Conservation (phyloP, 2,329 filamentous ascomycete genomes). For the Microdochium bolleyi region DNA sequence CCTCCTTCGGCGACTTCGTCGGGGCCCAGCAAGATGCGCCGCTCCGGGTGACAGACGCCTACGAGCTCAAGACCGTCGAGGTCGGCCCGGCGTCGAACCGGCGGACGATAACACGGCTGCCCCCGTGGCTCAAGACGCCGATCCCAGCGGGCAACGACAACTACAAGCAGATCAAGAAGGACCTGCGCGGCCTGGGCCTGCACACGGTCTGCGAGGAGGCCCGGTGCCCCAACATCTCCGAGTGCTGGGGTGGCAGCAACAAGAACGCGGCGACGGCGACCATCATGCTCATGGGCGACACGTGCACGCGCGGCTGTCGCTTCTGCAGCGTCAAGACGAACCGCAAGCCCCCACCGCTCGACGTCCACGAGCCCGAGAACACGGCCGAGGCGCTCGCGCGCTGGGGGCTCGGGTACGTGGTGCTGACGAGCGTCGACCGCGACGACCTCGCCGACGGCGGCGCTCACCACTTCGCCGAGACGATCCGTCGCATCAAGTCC, state of each 20-base stretch:
- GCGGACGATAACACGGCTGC: conserved; percentile 65
- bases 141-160: conserved; percentile 75
- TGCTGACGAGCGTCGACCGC: conserved; percentile 86
- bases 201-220: conserved; percentile 98
- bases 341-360: conserved; percentile 66
- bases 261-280: conserved; percentile 91
- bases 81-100: conserved; percentile 57
- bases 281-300: conserved; percentile 99
- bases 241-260: conserved; percentile 90
- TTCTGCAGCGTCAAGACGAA: conserved; percentile 97
- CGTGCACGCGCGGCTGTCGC: conserved; percentile 89
- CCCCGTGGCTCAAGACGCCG: conserved; percentile 92
- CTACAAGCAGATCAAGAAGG: conserved; percentile 91
- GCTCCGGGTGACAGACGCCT: conserved; percentile 45
- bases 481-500: conserved; percentile 85
- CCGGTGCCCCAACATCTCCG: conserved; percentile 91
- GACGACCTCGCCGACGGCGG: conserved; percentile 89
- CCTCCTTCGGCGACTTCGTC: conserved; percentile 52
- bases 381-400: conserved; percentile 86
- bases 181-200: conserved; percentile 79
- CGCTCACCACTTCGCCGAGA: conserved; percentile 84
- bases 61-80: conserved; percentile 53
- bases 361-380: conserved; percentile 94
- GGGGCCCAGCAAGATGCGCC: conserved; percentile 29
- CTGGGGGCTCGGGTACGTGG: conserved; percentile 95